Evolutionary conservation across 73 alveolate species (phyloP).

Genomic region (Stentor coeruleus): DNA sequence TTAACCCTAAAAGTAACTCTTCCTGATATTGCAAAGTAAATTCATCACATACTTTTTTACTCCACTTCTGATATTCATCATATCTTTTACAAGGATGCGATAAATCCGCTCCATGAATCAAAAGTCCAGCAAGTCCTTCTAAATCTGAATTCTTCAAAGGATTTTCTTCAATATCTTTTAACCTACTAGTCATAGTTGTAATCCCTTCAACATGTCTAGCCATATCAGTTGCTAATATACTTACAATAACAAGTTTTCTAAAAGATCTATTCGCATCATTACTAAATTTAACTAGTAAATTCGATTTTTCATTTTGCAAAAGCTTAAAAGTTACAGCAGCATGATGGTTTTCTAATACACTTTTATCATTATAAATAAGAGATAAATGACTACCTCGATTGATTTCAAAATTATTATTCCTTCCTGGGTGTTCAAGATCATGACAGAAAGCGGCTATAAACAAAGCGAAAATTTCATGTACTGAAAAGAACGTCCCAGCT

Average conservation of each 20-base stretch:
- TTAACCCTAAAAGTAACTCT: neutral
- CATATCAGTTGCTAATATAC: slow-evolving; percentile 36
- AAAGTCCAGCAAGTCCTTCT: neutral
- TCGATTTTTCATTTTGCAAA: neutral
- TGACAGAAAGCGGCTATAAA: slow-evolving; percentile 36
- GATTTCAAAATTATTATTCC: slow-evolving; percentile 31
- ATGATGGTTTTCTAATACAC: slow-evolving; percentile 33
- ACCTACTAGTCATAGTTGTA: too few species aligned
- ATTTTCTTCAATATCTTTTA: too few species aligned
- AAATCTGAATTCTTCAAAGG: neutral
- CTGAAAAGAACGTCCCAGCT: neutral
- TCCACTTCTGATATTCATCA: neutral
- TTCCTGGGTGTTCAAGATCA: slow-evolving; percentile 58
- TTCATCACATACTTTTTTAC: neutral
- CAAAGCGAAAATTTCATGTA: neutral
- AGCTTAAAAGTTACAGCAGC: slow-evolving; percentile 30
- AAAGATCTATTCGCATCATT: neutral
- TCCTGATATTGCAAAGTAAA: slow-evolving; percentile 13
- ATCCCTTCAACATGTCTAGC: slow-evolving; percentile 41
- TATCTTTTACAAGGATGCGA: neutral
- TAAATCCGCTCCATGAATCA: slow-evolving; percentile 13
- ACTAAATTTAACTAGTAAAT: neutral
- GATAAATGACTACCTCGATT: slow-evolving; percentile 31
- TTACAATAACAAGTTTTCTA: slow-evolving; percentile 31
- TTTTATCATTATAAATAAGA: slow-evolving; percentile 22